A percentile compares a stretch with the other conserved stretches of the same genome.
These are phyloP conservation scores for Mycena polygramma DNA, from an alignment of 768 basidiomycete genomes.

Conservation along the genomic window DNA sequence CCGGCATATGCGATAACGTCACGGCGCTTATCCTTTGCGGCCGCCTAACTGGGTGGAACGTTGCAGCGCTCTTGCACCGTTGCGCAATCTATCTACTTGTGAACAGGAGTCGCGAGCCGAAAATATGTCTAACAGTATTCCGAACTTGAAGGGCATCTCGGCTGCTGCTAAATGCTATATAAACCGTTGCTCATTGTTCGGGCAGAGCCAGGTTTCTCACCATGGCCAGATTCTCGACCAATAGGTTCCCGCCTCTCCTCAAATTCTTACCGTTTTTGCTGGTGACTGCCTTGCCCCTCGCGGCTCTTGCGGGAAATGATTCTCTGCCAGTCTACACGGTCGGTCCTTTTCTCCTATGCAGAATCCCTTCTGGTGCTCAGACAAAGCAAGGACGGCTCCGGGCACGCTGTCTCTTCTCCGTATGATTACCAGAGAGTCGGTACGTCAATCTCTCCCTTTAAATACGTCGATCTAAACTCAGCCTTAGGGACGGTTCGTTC, in stretches of 20 bases:
- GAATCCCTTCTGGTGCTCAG: not conserved
- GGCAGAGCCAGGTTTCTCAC: not conserved
- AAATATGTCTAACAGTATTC: too few species aligned
- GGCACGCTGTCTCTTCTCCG: slow-evolving; percentile 36
- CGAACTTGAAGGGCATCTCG: not conserved
- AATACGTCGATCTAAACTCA: not conserved
- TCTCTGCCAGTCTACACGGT: slow-evolving; percentile 31
- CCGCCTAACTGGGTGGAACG: not conserved
- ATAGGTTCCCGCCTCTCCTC: not conserved
- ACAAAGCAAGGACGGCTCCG: slow-evolving; percentile 31
- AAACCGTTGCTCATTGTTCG: not conserved
- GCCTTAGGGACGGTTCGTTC: slow-evolving; percentile 28
- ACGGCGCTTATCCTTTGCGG: not conserved
- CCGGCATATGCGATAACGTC: too few species aligned
- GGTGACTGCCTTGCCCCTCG: not conserved
- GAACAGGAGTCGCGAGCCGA: not conserved
- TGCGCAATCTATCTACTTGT: not conserved
- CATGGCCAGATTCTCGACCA: slow-evolving; percentile 13
- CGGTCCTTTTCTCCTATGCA: not conserved
- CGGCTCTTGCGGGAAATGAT: slow-evolving; percentile 2
- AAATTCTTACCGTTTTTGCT: slow-evolving; percentile 14
- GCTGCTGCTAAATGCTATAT: not conserved
- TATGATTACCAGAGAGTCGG: slow-evolving; percentile 38
- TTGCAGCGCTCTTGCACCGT: not conserved
- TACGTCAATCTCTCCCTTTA: not conserved